phyloP scores from a whole-genome alignment of 73 alveolate species.

The Paramecium pentaurelia region DNA sequence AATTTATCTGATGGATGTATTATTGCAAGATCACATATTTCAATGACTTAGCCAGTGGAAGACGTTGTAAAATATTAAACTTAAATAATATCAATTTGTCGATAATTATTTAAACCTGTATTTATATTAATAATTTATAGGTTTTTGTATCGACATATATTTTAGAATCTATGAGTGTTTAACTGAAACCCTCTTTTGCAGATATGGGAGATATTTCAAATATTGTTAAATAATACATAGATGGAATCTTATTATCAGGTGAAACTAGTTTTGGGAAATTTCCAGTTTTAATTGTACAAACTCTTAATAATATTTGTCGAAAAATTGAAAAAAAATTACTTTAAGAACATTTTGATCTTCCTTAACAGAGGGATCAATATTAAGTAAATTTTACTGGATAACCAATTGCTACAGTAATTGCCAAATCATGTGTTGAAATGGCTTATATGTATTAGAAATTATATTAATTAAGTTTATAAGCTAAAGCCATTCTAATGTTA shows the following conservation, averaged over 20 bases:
- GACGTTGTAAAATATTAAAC: conserved; percentile 24
- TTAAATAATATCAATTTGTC: not conserved
- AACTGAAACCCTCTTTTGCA: not conserved
- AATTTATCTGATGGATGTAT: conserved; percentile 9
- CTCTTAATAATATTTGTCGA: not conserved
- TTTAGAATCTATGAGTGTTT: conserved; percentile 10
- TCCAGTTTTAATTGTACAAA: not conserved
- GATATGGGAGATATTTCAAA: conserved; percentile 48
- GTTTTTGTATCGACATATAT: conserved; percentile 11
- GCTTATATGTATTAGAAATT: not conserved
- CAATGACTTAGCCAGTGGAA: conserved; percentile 28
- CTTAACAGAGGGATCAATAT: not conserved
- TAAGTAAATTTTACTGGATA: conserved; percentile 15
- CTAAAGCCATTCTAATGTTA: conserved; percentile 4
- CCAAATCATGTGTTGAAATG: conserved; percentile 40
- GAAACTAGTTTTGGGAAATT: conserved; percentile 47
- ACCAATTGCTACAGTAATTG: conserved; percentile 34
- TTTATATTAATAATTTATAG: not conserved
- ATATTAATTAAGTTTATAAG: not conserved
- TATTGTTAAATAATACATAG: conserved; percentile 23
- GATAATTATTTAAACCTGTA: conserved; percentile 31
- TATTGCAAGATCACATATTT: conserved; percentile 22
- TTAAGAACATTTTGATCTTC: not conserved
- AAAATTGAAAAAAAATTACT: not conserved
- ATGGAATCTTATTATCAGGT: conserved; percentile 31